Conservation (phyloP, 805 yeast species). For the Clavispora santaluciae region DNA sequence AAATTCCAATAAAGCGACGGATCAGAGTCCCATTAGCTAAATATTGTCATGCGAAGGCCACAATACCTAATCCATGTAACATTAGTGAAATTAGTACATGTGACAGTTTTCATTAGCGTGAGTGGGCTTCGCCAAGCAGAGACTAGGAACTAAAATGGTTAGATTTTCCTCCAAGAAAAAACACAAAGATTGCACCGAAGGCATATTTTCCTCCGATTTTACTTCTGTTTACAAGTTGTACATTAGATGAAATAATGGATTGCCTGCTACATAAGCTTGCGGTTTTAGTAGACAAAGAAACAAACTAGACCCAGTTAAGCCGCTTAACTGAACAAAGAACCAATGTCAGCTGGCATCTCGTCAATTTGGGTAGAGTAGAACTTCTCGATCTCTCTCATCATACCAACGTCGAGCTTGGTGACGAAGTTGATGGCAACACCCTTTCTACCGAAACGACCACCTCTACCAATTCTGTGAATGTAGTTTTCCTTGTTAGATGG, state of each 20-base stretch:
- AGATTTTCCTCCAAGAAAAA: too few species aligned
- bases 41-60: too few species aligned
- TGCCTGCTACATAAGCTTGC: not conserved
- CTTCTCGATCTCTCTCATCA: conserved; percentile 80
- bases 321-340: conserved; percentile 42
- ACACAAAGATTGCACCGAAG: too few species aligned
- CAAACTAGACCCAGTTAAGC: not conserved
- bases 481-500: conserved; percentile 90
- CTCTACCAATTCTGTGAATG: conserved; percentile 96
- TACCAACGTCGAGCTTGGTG: conserved; percentile 70
- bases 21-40: too few species aligned
- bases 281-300: not conserved
- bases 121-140: too few species aligned
- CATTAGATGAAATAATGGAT: conserved; percentile 1
- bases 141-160: too few species aligned
- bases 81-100: too few species aligned
- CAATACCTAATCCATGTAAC: too few species aligned
- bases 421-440: conserved; percentile 96
- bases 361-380: conserved; percentile 86
- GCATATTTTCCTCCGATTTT: not conserved
- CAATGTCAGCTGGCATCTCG: conserved; percentile 83
- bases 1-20: too few species aligned
- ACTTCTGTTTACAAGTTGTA: not conserved
- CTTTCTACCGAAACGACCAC: conserved; percentile 98
- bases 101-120: too few species aligned